Conservation (phyloP, 1,284 basidiomycete species). For the Ganoderma lingzhi region DNA sequence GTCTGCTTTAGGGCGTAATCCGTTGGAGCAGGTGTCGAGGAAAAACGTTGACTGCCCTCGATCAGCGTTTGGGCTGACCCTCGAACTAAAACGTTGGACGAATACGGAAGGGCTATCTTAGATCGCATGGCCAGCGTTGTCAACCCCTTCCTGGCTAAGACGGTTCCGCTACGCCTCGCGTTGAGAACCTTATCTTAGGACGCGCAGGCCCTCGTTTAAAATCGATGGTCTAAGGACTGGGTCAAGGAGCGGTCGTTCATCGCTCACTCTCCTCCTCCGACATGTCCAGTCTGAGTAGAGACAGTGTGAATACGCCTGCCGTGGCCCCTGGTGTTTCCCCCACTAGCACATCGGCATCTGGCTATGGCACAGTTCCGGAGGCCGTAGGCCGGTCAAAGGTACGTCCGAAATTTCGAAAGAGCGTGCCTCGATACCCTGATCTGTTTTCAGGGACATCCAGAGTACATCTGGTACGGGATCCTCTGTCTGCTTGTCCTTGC, state of each 20-base stretch:
- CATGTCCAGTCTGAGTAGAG: background rate
- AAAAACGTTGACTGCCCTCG: background rate
- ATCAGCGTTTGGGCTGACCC: background rate
- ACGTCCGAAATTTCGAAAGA: background rate
- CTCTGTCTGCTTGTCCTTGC: conserved; percentile 34
- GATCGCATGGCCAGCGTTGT: no score
- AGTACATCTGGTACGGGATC: conserved; percentile 38
- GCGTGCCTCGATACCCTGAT: background rate
- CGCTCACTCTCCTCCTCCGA: background rate
- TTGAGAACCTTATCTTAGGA: background rate
- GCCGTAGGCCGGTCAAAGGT: background rate
- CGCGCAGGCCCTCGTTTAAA: background rate
- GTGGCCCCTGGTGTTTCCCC: background rate
- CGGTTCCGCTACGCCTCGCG: no score
- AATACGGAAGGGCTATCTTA: no score
- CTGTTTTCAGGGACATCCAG: conserved; percentile 34
- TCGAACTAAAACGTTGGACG: background rate
- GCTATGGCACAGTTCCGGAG: background rate
- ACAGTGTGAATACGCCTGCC: background rate
- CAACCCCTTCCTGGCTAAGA: background rate
- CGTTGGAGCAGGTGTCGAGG: background rate
- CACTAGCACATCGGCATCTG: background rate
- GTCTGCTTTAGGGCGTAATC: background rate
- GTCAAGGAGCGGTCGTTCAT: background rate
- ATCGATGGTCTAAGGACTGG: background rate